Percentiles rank a stretch among this genome's conserved stretches.
Conservation (phyloP, 2,329 filamentous ascomycete genomes). For the Tolypocladium endophyticum region DNA sequence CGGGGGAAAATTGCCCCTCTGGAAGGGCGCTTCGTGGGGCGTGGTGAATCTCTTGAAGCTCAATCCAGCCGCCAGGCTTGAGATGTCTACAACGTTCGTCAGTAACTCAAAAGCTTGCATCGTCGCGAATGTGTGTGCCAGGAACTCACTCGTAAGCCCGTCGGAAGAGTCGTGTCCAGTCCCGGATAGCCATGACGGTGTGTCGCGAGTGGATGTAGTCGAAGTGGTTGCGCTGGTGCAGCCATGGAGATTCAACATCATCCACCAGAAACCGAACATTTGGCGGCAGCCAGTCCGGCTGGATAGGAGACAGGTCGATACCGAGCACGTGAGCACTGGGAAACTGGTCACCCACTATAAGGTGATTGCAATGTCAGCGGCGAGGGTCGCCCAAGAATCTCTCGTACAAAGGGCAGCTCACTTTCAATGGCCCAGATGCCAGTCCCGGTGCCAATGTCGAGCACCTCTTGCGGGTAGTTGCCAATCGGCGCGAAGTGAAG, state of each 20-base stretch:
- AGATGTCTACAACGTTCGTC: conserved; percentile 27
- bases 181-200: conserved; percentile 42
- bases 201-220: conserved; percentile 52
- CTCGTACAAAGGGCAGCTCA: conserved; percentile 10
- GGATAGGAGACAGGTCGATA: conserved; percentile 37
- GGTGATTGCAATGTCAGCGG: background rate
- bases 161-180: conserved; percentile 40
- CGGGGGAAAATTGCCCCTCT: conserved; percentile 22
- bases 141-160: conserved; percentile 34
- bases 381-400: background rate
- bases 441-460: conserved; percentile 50
- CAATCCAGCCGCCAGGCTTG: conserved; percentile 44
- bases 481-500: conserved; percentile 43
- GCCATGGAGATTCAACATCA: conserved; percentile 46
- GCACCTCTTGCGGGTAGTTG: conserved; percentile 33
- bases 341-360: conserved; percentile 35
- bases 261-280: conserved; percentile 48
- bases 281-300: conserved; percentile 40
- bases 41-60: conserved; percentile 44
- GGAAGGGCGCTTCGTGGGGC: conserved; percentile 31
- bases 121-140: background rate
- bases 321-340: conserved; percentile 32
- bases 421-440: conserved; percentile 50
- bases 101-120: background rate
- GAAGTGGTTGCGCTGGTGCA: conserved; percentile 42